Evolutionary conservation across 768 basidiomycete genomes (phyloP).

Genomic region (Exidia glandulosa): DNA sequence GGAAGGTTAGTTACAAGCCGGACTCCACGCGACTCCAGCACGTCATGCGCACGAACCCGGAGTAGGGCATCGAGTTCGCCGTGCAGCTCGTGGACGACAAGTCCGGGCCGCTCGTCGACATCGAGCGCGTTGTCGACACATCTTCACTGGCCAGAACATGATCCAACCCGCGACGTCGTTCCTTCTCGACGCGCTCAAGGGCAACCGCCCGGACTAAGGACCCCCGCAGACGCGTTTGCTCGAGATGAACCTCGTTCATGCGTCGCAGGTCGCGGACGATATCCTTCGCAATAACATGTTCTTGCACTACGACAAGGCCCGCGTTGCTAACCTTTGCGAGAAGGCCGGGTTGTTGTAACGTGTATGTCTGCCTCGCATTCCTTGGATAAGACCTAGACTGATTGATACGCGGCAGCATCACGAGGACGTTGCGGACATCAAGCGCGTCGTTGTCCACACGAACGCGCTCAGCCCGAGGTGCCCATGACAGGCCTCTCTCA

Average conservation of each 20-base stretch:
- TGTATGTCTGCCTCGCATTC: slow-evolving; percentile 35
- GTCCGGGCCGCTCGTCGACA: slow-evolving; percentile 79
- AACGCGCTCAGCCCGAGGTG: slow-evolving; percentile 77
- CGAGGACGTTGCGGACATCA: slow-evolving; percentile 96
- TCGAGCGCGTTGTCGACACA: slow-evolving; percentile 95
- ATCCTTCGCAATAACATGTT: slow-evolving; percentile 99
- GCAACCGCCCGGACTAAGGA: slow-evolving; percentile 94
- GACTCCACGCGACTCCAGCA: slow-evolving; percentile 90
- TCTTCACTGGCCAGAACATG: slow-evolving; percentile 99
- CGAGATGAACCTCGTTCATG: slow-evolving; percentile 96
- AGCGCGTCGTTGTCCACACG: slow-evolving; percentile 92
- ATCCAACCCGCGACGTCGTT: slow-evolving; percentile 98
- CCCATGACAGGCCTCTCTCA: background rate
- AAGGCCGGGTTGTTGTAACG: slow-evolving; percentile 93
- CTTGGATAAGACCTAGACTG: slow-evolving; percentile 1
- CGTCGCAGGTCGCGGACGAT: slow-evolving; percentile 97
- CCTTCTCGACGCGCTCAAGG: slow-evolving; percentile 93
- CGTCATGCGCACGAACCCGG: slow-evolving; percentile 90
- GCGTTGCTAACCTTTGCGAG: slow-evolving; percentile 97
- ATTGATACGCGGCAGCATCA: slow-evolving; percentile 93
- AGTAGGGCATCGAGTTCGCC: slow-evolving; percentile 98
- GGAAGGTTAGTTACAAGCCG: slow-evolving; percentile 84
- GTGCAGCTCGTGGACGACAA: slow-evolving; percentile 89
- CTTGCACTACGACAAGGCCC: slow-evolving; percentile 86
- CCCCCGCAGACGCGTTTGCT: slow-evolving; percentile 91